phyloP scores from a whole-genome alignment of 2,329 filamentous ascomycete genomes.

The Cercospora zeina region DNA sequence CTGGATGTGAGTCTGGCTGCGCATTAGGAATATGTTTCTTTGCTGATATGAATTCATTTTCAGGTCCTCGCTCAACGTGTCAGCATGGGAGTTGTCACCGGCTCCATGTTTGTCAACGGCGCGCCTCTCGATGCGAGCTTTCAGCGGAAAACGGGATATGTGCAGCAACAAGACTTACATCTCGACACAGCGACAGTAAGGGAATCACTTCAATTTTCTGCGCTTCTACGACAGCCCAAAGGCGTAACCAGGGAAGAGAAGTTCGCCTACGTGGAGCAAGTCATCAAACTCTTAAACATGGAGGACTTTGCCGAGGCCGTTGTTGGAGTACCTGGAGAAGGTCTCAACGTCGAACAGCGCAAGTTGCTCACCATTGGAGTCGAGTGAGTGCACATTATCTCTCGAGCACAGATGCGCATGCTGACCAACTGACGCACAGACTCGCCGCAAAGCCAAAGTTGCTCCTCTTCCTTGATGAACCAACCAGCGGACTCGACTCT shows the following conservation, averaged over 20 bases:
- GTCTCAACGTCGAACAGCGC: conserved; percentile 62
- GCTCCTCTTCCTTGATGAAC: conserved; percentile 64
- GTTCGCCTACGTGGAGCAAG: conserved; percentile 61
- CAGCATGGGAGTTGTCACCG: conserved; percentile 63
- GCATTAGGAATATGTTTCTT: neutral
- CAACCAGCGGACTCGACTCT: conserved; percentile 60
- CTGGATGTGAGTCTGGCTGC: conserved; percentile 47
- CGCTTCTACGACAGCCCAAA: conserved; percentile 58
- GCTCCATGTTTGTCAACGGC: conserved; percentile 66
- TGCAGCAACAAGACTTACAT: conserved; percentile 66
- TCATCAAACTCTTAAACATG: conserved; percentile 68
- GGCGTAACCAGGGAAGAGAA: conserved; percentile 59
- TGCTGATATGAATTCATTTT: neutral
- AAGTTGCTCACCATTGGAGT: conserved; percentile 62
- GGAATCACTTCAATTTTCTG: conserved; percentile 57
- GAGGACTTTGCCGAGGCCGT: conserved; percentile 63
- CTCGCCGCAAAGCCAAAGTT: conserved; percentile 53
- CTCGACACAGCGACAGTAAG: conserved; percentile 57
- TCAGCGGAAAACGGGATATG: conserved; percentile 66
- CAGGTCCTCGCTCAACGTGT: conserved; percentile 57
- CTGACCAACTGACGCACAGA: conserved; percentile 68
- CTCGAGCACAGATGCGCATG: conserved; percentile 56
- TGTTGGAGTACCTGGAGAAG: conserved; percentile 63
- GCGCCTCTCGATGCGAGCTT: conserved; percentile 58
- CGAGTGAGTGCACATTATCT: conserved; percentile 55